phyloP scores from a whole-genome alignment of 2,329 filamentous ascomycete genomes.

The Cladosporium oxysporum region DNA sequence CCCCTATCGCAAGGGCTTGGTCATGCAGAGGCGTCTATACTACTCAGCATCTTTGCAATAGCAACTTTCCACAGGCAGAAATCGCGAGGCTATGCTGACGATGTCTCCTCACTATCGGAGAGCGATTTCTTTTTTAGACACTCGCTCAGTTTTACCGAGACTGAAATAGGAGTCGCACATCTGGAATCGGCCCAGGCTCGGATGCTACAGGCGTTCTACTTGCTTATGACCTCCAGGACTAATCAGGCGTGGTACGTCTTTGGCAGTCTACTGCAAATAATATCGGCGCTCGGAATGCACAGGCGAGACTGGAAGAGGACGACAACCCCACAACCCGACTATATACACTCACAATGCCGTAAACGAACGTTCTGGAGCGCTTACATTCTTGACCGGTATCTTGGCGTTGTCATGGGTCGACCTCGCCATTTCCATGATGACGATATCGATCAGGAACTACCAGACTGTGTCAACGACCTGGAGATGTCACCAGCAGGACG shows the following conservation, averaged over 20 bases:
- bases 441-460: slow-evolving; percentile 63
- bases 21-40: slow-evolving; percentile 41
- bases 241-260: slow-evolving; percentile 40
- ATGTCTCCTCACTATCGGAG: slow-evolving; percentile 24
- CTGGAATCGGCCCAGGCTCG: slow-evolving; percentile 25
- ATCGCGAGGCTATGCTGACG: slow-evolving; percentile 48
- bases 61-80: slow-evolving; percentile 21
- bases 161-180: slow-evolving; percentile 21
- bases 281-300: slow-evolving; percentile 26
- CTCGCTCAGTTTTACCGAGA: slow-evolving; percentile 17
- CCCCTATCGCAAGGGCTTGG: slow-evolving; percentile 38
- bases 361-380: slow-evolving; percentile 64
- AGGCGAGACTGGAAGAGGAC: slow-evolving; percentile 16
- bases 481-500: slow-evolving; percentile 52
- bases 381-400: slow-evolving; percentile 64
- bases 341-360: slow-evolving; percentile 54
- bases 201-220: slow-evolving; percentile 25
- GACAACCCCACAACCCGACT: slow-evolving; percentile 37
- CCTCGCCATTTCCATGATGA: slow-evolving; percentile 64
- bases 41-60: slow-evolving; percentile 21
- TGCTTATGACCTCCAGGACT: slow-evolving; percentile 23
- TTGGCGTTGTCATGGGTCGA: slow-evolving; percentile 64
- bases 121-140: slow-evolving; percentile 17
- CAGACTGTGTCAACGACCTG: slow-evolving; percentile 57
- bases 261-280: slow-evolving; percentile 29